phyloP scores from a whole-genome alignment of 257 asterid species.

The Handroanthus guayacan region DNA sequence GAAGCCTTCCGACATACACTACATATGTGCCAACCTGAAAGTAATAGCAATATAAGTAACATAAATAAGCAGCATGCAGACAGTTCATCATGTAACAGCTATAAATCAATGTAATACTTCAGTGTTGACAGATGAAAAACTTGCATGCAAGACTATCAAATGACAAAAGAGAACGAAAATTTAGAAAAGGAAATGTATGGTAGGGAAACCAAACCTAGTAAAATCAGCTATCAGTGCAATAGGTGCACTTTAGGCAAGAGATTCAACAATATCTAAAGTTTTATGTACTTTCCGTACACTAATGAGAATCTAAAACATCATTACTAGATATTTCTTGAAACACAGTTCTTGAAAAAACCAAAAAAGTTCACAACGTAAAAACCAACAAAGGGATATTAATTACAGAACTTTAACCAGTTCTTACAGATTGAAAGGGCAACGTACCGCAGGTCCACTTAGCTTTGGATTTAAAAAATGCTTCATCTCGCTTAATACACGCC shows the following conservation, averaged over 20 bases:
- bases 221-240: not conserved
- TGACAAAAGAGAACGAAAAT: conserved; percentile 7
- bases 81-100: conserved; percentile 11
- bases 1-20: conserved; percentile 82
- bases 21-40: conserved; percentile 99
- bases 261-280: not conserved
- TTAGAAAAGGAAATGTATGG: not conserved
- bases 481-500: conserved; percentile 91
- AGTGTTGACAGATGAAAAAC: not conserved
- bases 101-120: conserved; percentile 11
- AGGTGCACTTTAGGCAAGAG: conserved; percentile 11
- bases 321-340: not conserved
- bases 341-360: conserved; percentile 3
- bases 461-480: conserved; percentile 77
- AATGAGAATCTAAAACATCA: conserved; percentile 15
- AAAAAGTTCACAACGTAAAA: not conserved
- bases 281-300: conserved; percentile 2
- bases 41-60: conserved; percentile 38
- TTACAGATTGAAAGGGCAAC: conserved; percentile 26
- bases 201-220: conserved; percentile 3
- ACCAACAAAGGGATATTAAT: not conserved
- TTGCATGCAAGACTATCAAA: conserved; percentile 12
- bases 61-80: conserved; percentile 18
- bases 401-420: not conserved
- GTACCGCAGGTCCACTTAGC: conserved; percentile 90